Evolutionary conservation across 2,329 filamentous ascomycete species (phyloP), one percentile per base, ranked within the genome.

Genomic region (Aspergillus pseudoviridinutans): DNA sequence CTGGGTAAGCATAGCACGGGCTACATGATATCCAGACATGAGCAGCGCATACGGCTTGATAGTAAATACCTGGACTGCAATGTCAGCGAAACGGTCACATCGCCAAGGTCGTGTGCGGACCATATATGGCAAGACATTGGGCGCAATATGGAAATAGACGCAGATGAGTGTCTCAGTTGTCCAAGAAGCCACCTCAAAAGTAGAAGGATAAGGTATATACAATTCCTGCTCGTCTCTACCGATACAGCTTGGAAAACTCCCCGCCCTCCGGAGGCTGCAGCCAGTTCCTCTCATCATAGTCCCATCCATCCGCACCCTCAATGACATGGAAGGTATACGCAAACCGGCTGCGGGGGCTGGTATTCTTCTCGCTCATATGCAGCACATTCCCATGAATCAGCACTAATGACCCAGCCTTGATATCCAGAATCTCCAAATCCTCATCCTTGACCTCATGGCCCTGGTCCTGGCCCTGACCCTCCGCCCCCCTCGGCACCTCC

Each of bases 311-410:
- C 22, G 88, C 84, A 0, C 89, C 90, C 77, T 97, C 94, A 68
- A 97, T 97, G 57, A 96, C 85, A 78, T 99, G 94, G 73, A 97
- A 99, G 0, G 94, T 97, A 76, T 97, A 99, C 54, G 97, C 96
- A 71, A 94, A 95, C 64, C 93, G 82, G 24, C 92, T 92, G 80
- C 91, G 93, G 62, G 82, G 76, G 72, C 92, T 96, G 56, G 84
- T 82, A 72, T 99, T 99, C 81, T 84, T 90, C 83, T 96, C 92
- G 72, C 92, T 97, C 84, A 96, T 96, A 76, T 99, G 94, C 78
- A 97, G 73, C 66, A 97, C 77, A 74, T 97, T 97, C 1, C 94
- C 94, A 78, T 99, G 93, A 63, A 99, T 97, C 61, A 99, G 77
- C 50, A 97, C 92, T 74, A 99, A 74, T 50, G 89, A 90, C 0